Evolutionary conservation across 208 protist genomes (phyloP).

Genomic region (Acanthamoeba royreba): DNA sequence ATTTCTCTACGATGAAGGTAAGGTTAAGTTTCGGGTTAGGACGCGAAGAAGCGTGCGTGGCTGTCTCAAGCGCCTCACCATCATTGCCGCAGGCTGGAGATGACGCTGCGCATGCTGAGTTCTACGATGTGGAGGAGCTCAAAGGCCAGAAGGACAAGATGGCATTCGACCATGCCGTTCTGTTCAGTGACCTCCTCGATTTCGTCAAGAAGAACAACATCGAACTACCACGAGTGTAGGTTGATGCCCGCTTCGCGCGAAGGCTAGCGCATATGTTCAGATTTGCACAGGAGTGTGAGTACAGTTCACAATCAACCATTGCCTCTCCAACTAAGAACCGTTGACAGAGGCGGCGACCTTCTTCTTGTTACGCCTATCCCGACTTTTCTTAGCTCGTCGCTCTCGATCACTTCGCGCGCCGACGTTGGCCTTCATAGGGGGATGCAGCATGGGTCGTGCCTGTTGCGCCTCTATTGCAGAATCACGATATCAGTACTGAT

Average conservation of each 20-base stretch:
- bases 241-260: too few relatives aligned
- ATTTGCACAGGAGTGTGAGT: too few relatives aligned
- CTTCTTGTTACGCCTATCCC: neutral
- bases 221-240: neutral
- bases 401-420: neutral
- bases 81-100: neutral
- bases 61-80: too few relatives aligned
- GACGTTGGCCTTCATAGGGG: neutral
- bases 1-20: neutral
- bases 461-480: neutral
- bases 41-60: too few relatives aligned
- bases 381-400: neutral
- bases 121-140: constrained; percentile 21
- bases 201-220: neutral
- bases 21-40: too few relatives aligned
- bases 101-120: neutral
- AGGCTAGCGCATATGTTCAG: too few relatives aligned
- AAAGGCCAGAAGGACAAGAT: neutral
- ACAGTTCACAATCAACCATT: too few relatives aligned
- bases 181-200: neutral
- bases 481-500: too few relatives aligned
- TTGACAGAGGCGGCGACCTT: neutral
- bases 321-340: too few relatives aligned
- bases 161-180: neutral
- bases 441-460: neutral